Conservation (phyloP, 305 asterid genomes). For the Fraxinus nigra region DNA sequence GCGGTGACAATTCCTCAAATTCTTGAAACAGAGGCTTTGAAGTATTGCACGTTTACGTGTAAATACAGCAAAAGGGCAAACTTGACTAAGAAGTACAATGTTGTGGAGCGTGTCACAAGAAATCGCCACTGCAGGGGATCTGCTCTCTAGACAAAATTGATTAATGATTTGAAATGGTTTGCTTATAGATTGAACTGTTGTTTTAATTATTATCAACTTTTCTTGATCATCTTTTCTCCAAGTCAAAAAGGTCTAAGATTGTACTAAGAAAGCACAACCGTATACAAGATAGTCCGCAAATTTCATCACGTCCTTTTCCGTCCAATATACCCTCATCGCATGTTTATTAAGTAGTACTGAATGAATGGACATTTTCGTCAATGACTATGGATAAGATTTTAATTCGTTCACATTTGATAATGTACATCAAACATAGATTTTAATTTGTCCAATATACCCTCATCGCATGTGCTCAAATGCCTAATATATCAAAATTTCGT, state of each 20-base stretch:
- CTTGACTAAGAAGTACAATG: slow-evolving; percentile 24
- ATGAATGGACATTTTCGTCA: not conserved
- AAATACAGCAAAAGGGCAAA: not conserved
- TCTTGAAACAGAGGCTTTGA: not conserved
- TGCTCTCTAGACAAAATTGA: slow-evolving; percentile 23
- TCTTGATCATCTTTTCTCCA: slow-evolving; percentile 3
- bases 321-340: not conserved
- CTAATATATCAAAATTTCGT: not conserved
- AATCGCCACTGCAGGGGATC: slow-evolving; percentile 20
- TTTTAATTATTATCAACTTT: slow-evolving; percentile 21
- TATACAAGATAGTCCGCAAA: not conserved
- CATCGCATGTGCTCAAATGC: too few species aligned
- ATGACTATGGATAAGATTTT: not conserved
- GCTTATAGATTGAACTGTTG: slow-evolving; percentile 24
- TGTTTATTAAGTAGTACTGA: not conserved
- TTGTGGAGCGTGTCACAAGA: not conserved
- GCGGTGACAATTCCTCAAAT: slow-evolving; percentile 1
- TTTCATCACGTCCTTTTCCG: not conserved
- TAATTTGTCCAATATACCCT: too few species aligned
- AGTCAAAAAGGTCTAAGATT: slow-evolving; percentile 34
- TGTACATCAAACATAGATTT: not conserved
- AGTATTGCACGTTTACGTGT: slow-evolving; percentile 16
- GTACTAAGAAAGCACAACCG: slow-evolving; percentile 21
- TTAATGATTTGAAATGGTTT: slow-evolving; percentile 21
- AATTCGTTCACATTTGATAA: not conserved